Percentiles rank a stretch among this genome's conserved stretches.
Evolutionary conservation across 2,329 filamentous ascomycete genomes (phyloP).

Genomic region (Xylariaceae sp.): DNA sequence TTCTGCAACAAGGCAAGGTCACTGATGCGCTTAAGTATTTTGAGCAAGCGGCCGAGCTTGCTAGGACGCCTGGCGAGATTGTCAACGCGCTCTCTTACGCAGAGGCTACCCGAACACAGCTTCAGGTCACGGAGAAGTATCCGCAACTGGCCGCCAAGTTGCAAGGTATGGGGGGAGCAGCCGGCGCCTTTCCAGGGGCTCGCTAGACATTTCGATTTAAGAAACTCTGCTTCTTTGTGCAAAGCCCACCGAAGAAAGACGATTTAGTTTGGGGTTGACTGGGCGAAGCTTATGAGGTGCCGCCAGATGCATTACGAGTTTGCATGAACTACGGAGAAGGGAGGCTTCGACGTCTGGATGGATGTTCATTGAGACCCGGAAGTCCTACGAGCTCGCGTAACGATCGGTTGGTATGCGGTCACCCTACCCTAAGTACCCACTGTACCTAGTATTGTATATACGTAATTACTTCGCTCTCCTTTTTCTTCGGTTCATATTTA

Average conservation of each 20-base stretch:
- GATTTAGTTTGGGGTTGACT: constrained; percentile 13
- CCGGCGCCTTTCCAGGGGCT: constrained; percentile 29
- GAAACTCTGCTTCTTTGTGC: neutral
- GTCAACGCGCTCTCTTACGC: constrained; percentile 96
- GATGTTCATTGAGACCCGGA: constrained; percentile 3
- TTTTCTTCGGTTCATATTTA: neutral
- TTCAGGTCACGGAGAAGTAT: constrained; percentile 88
- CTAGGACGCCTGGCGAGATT: constrained; percentile 91
- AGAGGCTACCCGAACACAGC: constrained; percentile 92
- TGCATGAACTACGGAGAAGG: constrained; percentile 3
- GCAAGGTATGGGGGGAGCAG: constrained; percentile 52
- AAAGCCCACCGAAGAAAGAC: constrained; percentile 3
- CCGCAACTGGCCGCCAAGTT: constrained; percentile 76
- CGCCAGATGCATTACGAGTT: constrained; percentile 9
- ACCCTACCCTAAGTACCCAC: constrained; percentile 7
- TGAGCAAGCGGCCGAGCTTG: constrained; percentile 91
- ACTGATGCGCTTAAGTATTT: constrained; percentile 95
- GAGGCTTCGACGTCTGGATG: constrained; percentile 6
- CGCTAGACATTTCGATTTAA: constrained; percentile 20
- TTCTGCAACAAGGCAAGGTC: constrained; percentile 97
- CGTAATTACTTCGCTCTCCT: constrained; percentile 19
- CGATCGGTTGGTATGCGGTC: constrained; percentile 13
- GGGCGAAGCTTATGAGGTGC: constrained; percentile 8
- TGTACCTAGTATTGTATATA: constrained; percentile 30
- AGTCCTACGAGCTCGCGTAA: constrained; percentile 8